Conservation (phyloP, 2,329 filamentous ascomycete genomes). For the Aspergillus ruber region DNA sequence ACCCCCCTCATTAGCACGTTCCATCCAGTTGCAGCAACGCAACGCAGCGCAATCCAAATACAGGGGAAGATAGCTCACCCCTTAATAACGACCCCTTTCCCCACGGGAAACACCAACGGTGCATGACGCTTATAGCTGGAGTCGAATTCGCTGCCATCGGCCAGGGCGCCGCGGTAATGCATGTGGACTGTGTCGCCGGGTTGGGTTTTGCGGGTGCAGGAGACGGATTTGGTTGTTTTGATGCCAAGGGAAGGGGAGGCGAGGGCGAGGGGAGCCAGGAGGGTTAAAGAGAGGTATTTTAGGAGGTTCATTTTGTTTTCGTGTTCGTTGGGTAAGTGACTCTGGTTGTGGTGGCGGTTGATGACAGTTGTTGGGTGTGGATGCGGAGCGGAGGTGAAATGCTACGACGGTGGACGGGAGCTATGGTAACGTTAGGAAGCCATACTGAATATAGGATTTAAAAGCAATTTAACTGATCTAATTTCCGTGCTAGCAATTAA, state of each 20-base stretch:
- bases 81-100: constrained; percentile 77
- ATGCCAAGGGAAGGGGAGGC: constrained; percentile 58
- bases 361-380: not conserved
- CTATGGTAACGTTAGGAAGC: too few relatives aligned
- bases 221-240: constrained; percentile 64
- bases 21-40: not conserved
- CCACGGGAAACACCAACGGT: constrained; percentile 75
- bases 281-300: constrained; percentile 35
- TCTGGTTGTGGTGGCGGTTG: not conserved
- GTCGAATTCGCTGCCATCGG: constrained; percentile 73
- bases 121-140: constrained; percentile 68
- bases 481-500: too few relatives aligned
- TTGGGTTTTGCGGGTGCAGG: constrained; percentile 71
- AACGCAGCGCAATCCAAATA: constrained; percentile 1
- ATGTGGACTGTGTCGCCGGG: constrained; percentile 75
- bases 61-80: constrained; percentile 51
- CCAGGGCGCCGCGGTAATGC: constrained; percentile 81
- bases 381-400: too few relatives aligned
- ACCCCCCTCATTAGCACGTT: constrained; percentile 14
- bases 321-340: not conserved
- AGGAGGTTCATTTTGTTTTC: constrained; percentile 40
- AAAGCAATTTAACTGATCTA: too few relatives aligned
- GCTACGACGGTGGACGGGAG: too few relatives aligned
- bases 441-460: too few relatives aligned
- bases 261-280: constrained; percentile 44